Evolutionary conservation across 306 rosid species (phyloP).

Genomic region (Ormosia semicastrata): DNA sequence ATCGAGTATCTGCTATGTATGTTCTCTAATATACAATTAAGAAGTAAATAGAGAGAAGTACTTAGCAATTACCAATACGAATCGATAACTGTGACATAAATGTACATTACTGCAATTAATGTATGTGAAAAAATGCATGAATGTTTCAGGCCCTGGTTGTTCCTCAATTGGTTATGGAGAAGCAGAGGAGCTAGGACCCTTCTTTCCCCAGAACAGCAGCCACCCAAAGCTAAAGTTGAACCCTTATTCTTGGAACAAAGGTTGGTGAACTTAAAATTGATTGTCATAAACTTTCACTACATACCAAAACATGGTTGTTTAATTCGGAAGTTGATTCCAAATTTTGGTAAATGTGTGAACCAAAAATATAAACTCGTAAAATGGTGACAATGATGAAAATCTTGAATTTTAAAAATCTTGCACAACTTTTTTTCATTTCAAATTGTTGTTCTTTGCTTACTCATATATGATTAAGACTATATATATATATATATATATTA

Average conservation of each 20-base stretch:
- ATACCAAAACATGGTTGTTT: background rate
- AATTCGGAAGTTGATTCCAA: background rate
- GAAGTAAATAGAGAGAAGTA: background rate
- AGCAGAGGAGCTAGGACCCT: slow-evolving; percentile 91
- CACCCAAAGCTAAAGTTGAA: slow-evolving; percentile 70
- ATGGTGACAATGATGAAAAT: background rate
- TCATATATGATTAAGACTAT: background rate
- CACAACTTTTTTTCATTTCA: background rate
- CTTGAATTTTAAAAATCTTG: background rate
- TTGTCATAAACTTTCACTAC: background rate
- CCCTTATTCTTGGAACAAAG: slow-evolving; percentile 79
- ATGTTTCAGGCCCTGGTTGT: slow-evolving; percentile 80
- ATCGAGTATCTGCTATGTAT: background rate
- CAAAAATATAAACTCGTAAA: too few species aligned
- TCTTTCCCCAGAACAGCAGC: slow-evolving; percentile 67
- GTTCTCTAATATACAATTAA: background rate
- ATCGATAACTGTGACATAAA: background rate
- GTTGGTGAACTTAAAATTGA: slow-evolving; percentile 19
- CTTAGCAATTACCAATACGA: background rate
- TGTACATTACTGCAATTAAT: background rate
- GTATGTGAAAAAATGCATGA: background rate
- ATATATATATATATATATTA: background rate
- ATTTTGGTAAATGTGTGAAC: background rate
- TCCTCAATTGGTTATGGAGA: slow-evolving; percentile 86
- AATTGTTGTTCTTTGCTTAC: background rate